Percentiles rank a stretch among this genome's conserved stretches.
Conservation (phyloP, 2,329 filamentous ascomycete genomes). For the Chalara sp. region DNA sequence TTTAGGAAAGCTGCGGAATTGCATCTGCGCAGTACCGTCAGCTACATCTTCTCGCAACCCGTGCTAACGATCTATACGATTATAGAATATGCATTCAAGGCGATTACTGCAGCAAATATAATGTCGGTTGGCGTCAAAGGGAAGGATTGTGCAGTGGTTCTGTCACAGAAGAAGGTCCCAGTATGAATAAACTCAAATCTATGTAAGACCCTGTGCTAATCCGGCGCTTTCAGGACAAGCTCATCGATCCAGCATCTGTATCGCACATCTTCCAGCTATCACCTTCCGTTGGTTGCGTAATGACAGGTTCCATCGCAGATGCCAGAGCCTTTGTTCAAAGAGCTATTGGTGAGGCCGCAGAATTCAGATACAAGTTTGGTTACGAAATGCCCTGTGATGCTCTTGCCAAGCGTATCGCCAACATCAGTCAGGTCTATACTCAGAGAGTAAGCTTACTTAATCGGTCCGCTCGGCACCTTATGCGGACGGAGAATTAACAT, state of each 20-base stretch:
- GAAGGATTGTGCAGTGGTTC: conserved; percentile 93
- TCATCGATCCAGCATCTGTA: conserved; percentile 95
- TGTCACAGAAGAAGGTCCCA: conserved; percentile 99
- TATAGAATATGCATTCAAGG: conserved; percentile 99
- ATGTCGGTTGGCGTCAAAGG: conserved; percentile 93
- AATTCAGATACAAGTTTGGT: conserved; percentile 97
- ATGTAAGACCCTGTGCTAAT: conserved; percentile 8
- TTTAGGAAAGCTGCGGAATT: too few species aligned
- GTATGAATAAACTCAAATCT: conserved; percentile 41
- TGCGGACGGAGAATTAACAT: conserved; percentile 12
- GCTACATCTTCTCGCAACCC: too few species aligned
- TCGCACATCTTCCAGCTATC: conserved; percentile 97
- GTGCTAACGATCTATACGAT: conserved; percentile 24
- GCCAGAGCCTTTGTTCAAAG: conserved; percentile 88
- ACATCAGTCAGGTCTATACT: conserved; percentile 99
- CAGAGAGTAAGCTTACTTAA: conserved; percentile 63
- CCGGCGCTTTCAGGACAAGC: conserved; percentile 68
- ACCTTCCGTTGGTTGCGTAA: conserved; percentile 92
- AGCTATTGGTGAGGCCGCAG: conserved; percentile 89
- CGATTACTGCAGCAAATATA: conserved; percentile 98
- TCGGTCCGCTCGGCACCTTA: conserved; percentile 26
- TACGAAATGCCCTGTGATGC: conserved; percentile 99
- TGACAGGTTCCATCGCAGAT: conserved; percentile 98
- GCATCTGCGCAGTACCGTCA: too few species aligned
- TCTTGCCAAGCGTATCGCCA: conserved; percentile 90